Base-by-base conservation (phyloP, 2,329 filamentous ascomycete species). In the Chaetomiaceae sp. region DNA sequence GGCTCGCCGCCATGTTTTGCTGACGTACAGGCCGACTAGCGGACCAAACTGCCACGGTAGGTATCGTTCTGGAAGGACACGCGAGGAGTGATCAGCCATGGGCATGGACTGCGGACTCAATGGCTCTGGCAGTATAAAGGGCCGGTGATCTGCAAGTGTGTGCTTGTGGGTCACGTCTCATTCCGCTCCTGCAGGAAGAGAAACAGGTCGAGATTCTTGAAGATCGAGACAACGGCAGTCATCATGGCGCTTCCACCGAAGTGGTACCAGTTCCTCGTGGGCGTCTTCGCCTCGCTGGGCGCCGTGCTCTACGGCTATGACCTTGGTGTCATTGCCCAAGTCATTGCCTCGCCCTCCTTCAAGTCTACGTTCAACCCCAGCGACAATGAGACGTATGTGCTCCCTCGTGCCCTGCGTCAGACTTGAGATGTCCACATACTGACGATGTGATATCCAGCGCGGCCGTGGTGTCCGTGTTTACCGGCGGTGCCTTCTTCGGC, bases 391-490 rank as follows among this genome's bases (percentile, higher is more conserved):
- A 68, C 64, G 67, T 68, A 50, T 54, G 60, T 56, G 15, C 30
- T 42, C 6, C 32, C 36, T n/a, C 18, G n/a, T 19, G n/a, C 12
- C 38, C 29, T 33, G 9, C 15, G 38, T 6, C 22, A 26, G n/a
- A 5, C 6, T 24, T 9, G 22, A 24, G 6, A 15, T 10, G 15
- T 6, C n/a, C n/a, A n/a, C n/a, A n/a, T n/a, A n/a, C n/a, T n/a
- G n/a, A n/a, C n/a, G n/a, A n/a, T n/a, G n/a, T n/a, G n/a, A n/a
- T n/a, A n/a, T n/a, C n/a, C 38, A 82, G 74, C 30, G 85, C 84
- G 43, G 77, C 84, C 3, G 83, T 88, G 0, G 86, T 90, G 1
- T 86, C 84, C 1, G 74, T 89, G 49, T 90, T 91, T 63, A 91
- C 86, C 0, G 83, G 86, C 30, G 75, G 75, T n/a, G 85, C 85